Conservation (phyloP, 257 asterid species). For the Buddleja alternifolia region DNA sequence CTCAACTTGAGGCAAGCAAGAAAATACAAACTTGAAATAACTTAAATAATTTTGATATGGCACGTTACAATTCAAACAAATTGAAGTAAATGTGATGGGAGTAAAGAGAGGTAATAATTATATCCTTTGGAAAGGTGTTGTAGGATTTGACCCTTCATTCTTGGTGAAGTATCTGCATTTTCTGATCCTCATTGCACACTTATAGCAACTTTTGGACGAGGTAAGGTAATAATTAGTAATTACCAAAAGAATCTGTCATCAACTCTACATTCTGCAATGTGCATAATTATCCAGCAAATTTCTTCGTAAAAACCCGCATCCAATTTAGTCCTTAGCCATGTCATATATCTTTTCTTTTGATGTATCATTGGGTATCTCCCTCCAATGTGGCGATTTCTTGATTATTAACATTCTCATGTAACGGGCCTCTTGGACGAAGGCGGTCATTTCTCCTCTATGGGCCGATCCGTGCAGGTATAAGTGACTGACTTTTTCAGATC, state of each 20-base stretch:
- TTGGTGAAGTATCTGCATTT: constrained; percentile 5
- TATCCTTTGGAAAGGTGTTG: too few relatives aligned
- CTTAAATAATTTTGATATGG: too few relatives aligned
- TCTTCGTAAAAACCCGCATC: constrained; percentile 1
- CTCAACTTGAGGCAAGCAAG: too few relatives aligned
- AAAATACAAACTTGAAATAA: too few relatives aligned
- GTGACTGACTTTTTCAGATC: neutral
- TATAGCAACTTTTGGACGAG: neutral
- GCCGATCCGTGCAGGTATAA: neutral
- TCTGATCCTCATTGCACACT: neutral
- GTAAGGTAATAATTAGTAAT: too few relatives aligned
- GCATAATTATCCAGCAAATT: constrained; percentile 14
- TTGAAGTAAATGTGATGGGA: too few relatives aligned
- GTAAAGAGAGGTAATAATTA: too few relatives aligned
- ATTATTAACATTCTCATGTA: neutral
- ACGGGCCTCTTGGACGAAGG: neutral
- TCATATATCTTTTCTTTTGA: neutral
- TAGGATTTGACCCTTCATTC: neutral
- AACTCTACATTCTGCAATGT: constrained; percentile 7
- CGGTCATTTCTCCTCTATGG: neutral
- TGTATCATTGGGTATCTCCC: neutral
- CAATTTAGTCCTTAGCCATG: constrained; percentile 1
- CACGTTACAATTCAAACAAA: too few relatives aligned
- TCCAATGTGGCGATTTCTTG: neutral
- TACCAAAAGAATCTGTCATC: constrained; percentile 9